Percentiles rank a stretch among this genome's conserved stretches.
Conservation (phyloP, 345 rosid genomes). For the Tarenaya hassleriana region DNA sequence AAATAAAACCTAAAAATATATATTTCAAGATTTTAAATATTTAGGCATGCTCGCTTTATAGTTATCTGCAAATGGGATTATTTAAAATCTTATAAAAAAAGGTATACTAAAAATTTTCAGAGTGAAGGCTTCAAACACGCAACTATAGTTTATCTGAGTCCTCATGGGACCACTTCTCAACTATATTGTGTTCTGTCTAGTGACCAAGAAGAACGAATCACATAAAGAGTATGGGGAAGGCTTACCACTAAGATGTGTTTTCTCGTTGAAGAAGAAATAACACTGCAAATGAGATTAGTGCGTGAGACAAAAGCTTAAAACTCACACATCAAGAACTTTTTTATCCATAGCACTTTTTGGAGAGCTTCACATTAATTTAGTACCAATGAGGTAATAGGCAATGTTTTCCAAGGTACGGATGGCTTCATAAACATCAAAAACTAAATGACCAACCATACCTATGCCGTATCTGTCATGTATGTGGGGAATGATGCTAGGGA, state of each 20-base stretch:
- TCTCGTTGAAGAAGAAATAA: too few species aligned
- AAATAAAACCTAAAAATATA: slow-evolving; percentile 40
- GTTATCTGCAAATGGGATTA: too few species aligned
- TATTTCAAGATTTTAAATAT: slow-evolving; percentile 38
- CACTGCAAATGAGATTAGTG: slow-evolving; percentile 23
- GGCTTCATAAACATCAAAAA: slow-evolving; percentile 24
- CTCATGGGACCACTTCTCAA: slow-evolving; percentile 36
- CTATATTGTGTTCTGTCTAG: slow-evolving; percentile 27
- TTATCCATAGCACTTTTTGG: slow-evolving; percentile 17
- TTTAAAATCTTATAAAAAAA: too few species aligned
- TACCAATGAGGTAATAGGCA: slow-evolving; percentile 25
- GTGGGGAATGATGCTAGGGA: slow-evolving; percentile 29
- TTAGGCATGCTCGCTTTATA: slow-evolving; percentile 54
- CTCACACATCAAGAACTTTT: slow-evolving; percentile 30
- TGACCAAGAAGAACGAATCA: slow-evolving; percentile 11
- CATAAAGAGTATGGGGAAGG: too few species aligned
- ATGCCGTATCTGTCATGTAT: slow-evolving; percentile 29
- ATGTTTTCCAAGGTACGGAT: slow-evolving; percentile 23
- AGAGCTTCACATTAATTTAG: slow-evolving; percentile 16
- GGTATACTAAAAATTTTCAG: slow-evolving; percentile 14
- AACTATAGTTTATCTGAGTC: slow-evolving; percentile 27
- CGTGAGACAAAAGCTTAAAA: slow-evolving; percentile 35
- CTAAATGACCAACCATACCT: slow-evolving; percentile 27
- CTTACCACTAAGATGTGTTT: too few species aligned
- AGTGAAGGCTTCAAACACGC: slow-evolving; percentile 6